phyloP scores from a whole-genome alignment of 495 filamentous ascomycete genomes.

The Cercophora newfieldiana region DNA sequence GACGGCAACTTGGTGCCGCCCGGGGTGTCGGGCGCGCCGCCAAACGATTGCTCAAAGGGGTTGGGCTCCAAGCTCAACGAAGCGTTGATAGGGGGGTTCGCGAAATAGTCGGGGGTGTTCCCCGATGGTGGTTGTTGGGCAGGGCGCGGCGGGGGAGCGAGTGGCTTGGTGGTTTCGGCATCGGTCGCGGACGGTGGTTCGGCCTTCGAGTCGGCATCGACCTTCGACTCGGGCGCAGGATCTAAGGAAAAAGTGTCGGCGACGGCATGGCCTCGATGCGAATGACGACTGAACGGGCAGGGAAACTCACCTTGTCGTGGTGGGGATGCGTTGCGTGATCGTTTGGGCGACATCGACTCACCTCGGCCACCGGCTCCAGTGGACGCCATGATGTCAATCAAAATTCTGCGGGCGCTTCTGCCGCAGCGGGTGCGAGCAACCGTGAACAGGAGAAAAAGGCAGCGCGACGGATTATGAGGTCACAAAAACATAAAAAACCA shows the following conservation, averaged over 20 bases:
- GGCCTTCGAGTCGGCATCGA: constrained; percentile 38
- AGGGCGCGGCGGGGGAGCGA: constrained; percentile 81
- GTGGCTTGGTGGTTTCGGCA: constrained; percentile 53
- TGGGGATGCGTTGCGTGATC: constrained; percentile 34
- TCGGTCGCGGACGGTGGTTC: constrained; percentile 38
- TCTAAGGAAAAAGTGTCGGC: constrained; percentile 31
- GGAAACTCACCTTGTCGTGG: constrained; percentile 36
- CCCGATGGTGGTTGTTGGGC: constrained; percentile 39
- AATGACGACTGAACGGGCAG: constrained; percentile 15
- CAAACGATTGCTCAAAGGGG: constrained; percentile 93
- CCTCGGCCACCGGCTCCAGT: constrained; percentile 35
- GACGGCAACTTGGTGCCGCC: constrained; percentile 88
- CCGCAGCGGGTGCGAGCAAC: constrained; percentile 27
- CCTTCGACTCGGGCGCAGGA: constrained; percentile 37
- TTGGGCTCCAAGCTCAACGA: constrained; percentile 82
- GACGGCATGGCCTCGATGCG: constrained; percentile 18
- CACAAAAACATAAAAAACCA: constrained; percentile 28
- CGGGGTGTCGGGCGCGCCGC: constrained; percentile 70
- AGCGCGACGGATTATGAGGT: constrained; percentile 35
- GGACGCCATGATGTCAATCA: constrained; percentile 46
- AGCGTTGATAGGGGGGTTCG: constrained; percentile 53
- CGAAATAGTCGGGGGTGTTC: constrained; percentile 74
- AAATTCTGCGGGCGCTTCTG: constrained; percentile 33
- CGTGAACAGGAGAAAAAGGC: constrained; percentile 14
- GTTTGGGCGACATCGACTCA: constrained; percentile 42